Base-by-base conservation (phyloP, 1,284 basidiomycete genomes). In the Phaffia rhodozyma region DNA sequence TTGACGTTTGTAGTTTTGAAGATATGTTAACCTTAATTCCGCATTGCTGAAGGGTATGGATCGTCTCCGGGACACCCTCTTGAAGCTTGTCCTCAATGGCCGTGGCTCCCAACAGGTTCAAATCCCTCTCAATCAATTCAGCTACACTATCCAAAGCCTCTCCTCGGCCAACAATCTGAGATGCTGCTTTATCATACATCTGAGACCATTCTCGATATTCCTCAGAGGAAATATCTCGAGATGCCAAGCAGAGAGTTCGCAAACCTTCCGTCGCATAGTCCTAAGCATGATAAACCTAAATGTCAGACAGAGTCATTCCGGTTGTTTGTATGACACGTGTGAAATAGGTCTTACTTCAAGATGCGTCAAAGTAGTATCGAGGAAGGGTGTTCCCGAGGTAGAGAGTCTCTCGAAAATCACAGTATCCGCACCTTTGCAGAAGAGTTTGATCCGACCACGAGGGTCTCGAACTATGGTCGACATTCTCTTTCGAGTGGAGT, bases 11-110 rank as follows among this genome's bases (percentile, higher is more conserved):
- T 16, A 16, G 18, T 27, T 9, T 53, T 13, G 5, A 53, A 13
- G 30, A 20, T 6, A 60, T 52, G 27, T 16, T 47, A 54, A 84
- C 86, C 81, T 97, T 97, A 78, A 99, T 97, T 0, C 96, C 96
- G 32, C 94, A 94, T 81, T 88, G 90, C 72, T 98, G 96, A 51
- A 99, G 76, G 1, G 92, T 97, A 73, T 97, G 92, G 66, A 99
- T 98, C 2, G 96, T 87, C 71, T 98, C 96, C 0, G 96, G 96
- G 0, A 99, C 96, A 54, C 96, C 96, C 62, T 99, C 96, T 74
- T 98, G 96, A 38, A 99, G 79, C 75, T 96, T 97, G 76, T 99
- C 96, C 75, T 99, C 96, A 69, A 98, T 94, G 6, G 96, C 96
- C 1, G 96, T 98, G 11, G 96, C 94, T 11, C 96, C 96, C 1